These are phyloP conservation scores for Naganishia sp. DNA, from an alignment of 1,284 basidiomycete genomes.

Conservation along the genomic window DNA sequence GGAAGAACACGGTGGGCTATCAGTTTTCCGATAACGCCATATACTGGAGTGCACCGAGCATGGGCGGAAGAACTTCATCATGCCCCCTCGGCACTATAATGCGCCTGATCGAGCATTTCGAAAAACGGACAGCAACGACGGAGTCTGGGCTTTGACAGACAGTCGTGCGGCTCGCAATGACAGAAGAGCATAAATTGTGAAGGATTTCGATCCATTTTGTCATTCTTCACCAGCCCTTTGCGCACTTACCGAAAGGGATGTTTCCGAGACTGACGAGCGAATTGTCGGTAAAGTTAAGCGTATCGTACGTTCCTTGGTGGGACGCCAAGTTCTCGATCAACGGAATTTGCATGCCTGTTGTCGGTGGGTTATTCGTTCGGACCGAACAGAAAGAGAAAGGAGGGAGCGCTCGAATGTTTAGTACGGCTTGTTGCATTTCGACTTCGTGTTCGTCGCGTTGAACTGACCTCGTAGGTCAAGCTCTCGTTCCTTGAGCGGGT, in stretches of 20 bases:
- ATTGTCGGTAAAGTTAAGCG: conserved; percentile 94
- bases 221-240: not conserved
- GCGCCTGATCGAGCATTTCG: too few species aligned
- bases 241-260: conserved; percentile 67
- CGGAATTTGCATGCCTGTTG: conserved; percentile 91
- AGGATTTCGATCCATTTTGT: not conserved
- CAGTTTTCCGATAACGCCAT: conserved; percentile 10
- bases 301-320: conserved; percentile 69
- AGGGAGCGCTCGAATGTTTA: conserved; percentile 21
- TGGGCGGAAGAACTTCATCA: too few species aligned
- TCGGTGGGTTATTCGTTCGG: conserved; percentile 30
- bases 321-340: conserved; percentile 99
- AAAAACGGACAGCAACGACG: too few species aligned
- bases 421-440: conserved; percentile 2
- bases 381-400: conserved; percentile 26
- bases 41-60: too few species aligned
- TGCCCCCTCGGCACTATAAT: too few species aligned
- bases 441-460: conserved; percentile 13
- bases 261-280: conserved; percentile 86
- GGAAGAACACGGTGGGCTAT: conserved; percentile 52
- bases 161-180: not conserved
- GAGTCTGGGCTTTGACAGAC: too few species aligned
- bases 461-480: conserved; percentile 85
- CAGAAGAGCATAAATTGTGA: not conserved
- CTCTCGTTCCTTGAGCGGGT: conserved; percentile 90